Percentiles rank a stretch among this genome's conserved stretches.
phyloP scores from a whole-genome alignment of 305 asterid species.

The Fraxinus angustifolia region DNA sequence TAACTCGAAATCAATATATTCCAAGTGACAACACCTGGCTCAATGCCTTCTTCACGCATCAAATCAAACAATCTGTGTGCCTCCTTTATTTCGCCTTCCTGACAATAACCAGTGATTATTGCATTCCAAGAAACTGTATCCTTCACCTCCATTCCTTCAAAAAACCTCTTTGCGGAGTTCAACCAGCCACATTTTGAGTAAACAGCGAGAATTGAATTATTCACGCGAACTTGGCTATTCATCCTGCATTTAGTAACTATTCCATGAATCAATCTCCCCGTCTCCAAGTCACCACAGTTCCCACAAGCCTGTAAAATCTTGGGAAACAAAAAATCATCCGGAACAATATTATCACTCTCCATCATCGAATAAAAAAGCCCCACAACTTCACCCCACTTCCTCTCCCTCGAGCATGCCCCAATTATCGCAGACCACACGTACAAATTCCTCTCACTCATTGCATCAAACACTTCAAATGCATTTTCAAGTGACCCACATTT shows the following conservation, averaged over 20 bases:
- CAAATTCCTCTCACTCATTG: conserved; percentile 58
- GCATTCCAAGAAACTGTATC: conserved; percentile 77
- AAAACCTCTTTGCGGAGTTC: conserved; percentile 47
- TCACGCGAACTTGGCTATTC: conserved; percentile 44
- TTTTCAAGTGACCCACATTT: conserved; percentile 39
- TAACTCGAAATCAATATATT: conserved; percentile 57
- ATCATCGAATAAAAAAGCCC: conserved; percentile 56
- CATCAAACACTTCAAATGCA: conserved; percentile 53
- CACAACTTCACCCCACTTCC: conserved; percentile 61
- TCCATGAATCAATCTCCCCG: conserved; percentile 63
- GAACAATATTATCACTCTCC: conserved; percentile 50
- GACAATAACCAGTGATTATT: conserved; percentile 58
- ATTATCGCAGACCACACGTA: conserved; percentile 74
- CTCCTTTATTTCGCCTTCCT: conserved; percentile 46
- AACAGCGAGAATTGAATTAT: conserved; percentile 64
- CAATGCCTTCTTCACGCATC: conserved; percentile 51
- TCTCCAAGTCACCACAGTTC: conserved; percentile 54
- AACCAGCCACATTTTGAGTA: conserved; percentile 65
- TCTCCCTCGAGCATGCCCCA: conserved; percentile 74
- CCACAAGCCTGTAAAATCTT: conserved; percentile 76
- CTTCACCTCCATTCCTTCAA: conserved; percentile 44
- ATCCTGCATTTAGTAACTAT: conserved; percentile 46
- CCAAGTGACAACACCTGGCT: conserved; percentile 69
- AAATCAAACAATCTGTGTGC: conserved; percentile 43
- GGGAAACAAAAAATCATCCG: conserved; percentile 61